These are phyloP conservation scores for Raffaelea ambrosiae DNA, from an alignment of 2,329 filamentous ascomycete species.

Conservation along the genomic window DNA sequence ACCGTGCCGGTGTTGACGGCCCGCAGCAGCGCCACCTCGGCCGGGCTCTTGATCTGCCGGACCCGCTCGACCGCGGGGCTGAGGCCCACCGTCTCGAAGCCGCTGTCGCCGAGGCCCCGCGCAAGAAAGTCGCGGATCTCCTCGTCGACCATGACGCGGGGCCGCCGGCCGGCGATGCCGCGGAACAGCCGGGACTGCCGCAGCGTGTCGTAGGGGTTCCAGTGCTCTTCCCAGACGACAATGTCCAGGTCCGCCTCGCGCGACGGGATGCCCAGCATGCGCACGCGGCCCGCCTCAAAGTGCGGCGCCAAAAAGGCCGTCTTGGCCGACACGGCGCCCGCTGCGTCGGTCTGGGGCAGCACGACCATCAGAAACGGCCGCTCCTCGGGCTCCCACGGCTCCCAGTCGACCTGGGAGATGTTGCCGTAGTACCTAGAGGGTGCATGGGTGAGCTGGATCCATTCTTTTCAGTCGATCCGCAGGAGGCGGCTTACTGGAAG, in stretches of 20 bases:
- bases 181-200: conserved; percentile 32
- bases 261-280: conserved; percentile 49
- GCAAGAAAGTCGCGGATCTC: conserved; percentile 57
- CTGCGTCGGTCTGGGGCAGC: conserved; percentile 30
- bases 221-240: conserved; percentile 55
- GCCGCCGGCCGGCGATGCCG: conserved; percentile 1
- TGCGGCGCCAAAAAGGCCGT: conserved; percentile 51
- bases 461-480: not conserved
- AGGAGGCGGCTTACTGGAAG: conserved; percentile 36
- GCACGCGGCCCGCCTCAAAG: conserved; percentile 52
- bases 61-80: conserved; percentile 47
- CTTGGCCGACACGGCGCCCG: conserved; percentile 37
- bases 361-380: conserved; percentile 56
- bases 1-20: conserved; percentile 48
- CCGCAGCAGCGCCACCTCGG: conserved; percentile 42
- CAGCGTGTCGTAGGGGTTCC: conserved; percentile 53
- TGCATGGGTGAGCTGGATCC: too few species aligned
- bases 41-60: conserved; percentile 44
- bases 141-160: conserved; percentile 54
- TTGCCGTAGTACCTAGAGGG: conserved; percentile 47
- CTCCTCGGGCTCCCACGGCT: conserved; percentile 57
- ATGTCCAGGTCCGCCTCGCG: conserved; percentile 38
- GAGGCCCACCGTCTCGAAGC: conserved; percentile 49
- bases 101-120: conserved; percentile 42
- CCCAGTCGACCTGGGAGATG: conserved; percentile 52